Evolutionary conservation across 768 basidiomycete genomes (phyloP), one percentile per base, ranked within the genome.

Genomic region (Lepiota subincarnata): DNA sequence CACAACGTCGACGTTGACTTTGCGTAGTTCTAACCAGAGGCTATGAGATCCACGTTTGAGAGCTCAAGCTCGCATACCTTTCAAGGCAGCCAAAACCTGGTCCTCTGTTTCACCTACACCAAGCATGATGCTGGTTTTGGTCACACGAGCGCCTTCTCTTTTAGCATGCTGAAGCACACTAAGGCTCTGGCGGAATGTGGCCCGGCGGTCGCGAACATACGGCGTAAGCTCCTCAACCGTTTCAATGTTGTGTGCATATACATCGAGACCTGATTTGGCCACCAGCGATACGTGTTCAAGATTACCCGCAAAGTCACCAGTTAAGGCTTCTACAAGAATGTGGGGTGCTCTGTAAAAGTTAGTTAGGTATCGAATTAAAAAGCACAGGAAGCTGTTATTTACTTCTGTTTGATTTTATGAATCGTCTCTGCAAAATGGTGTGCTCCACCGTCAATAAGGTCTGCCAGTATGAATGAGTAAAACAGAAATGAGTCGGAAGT

Each of bases 111-210:
- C 97, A 7, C 97, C 97, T 1, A 98, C 86, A 54, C 97, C 97
- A 42, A 99, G 83, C 97, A 99, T 99, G 55, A 99, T 87, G 64
- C 95, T 98, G 7, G 94, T 98, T 76, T 99, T 99, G 7, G 97
- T 98, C 52, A 99, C 79, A 43, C 82, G 81, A 2, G 89, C 92
- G 6, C 89, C 92, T 55, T 85, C 78, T 55, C 81, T 80, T 73
- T 96, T 95, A 11, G 92, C 92, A 48, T 84, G 84, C 64, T 88
- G 77, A 1, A 96, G 75, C 2, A 95, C 92, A 58, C 75, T 76
- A 50, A 96, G 71, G 67, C 86, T 94, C 70, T 87, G 90, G 40
- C 88, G 75, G 73, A 95, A 96, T 13, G 85, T 91, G 14, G 97
- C 97, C 47, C 95, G 82, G 19, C 94, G 86, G 68, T 99, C 97